Conservation (phyloP, 2,329 filamentous ascomycete species). For the Talaromyces amestolkiae region DNA sequence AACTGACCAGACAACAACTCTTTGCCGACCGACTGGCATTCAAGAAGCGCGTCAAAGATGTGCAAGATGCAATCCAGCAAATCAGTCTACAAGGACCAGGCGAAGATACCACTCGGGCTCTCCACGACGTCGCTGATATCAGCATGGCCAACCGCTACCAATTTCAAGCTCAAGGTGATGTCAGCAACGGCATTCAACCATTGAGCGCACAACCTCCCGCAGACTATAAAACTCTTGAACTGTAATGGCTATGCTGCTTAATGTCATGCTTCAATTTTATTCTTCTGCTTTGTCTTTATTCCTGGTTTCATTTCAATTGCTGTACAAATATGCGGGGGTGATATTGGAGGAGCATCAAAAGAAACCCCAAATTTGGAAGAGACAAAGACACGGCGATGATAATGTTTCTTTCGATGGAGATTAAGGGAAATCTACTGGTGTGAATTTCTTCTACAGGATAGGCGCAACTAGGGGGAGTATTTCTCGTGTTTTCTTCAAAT, state of each 20-base stretch:
- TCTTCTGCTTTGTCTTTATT: neutral
- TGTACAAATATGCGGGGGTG: slow-evolving; percentile 13
- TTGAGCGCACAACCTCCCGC: slow-evolving; percentile 40
- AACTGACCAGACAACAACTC: slow-evolving; percentile 85
- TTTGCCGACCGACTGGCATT: slow-evolving; percentile 90
- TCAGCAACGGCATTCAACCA: slow-evolving; percentile 36
- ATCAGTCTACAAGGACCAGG: slow-evolving; percentile 43
- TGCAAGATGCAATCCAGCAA: slow-evolving; percentile 66
- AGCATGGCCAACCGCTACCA: slow-evolving; percentile 41
- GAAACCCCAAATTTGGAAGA: neutral
- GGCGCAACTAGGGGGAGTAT: slow-evolving; percentile 18
- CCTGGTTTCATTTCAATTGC: neutral
- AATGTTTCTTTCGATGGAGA: slow-evolving; percentile 3
- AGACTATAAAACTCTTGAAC: slow-evolving; percentile 44
- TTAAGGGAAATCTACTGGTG: slow-evolving; percentile 1
- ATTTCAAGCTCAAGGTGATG: slow-evolving; percentile 34
- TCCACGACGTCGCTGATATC: slow-evolving; percentile 33
- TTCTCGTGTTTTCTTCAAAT: neutral
- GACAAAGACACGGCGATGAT: neutral
- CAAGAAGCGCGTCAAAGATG: slow-evolving; percentile 79
- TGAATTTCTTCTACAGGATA: slow-evolving; percentile 10
- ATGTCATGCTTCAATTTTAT: neutral
- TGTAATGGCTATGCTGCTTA: slow-evolving; percentile 29
- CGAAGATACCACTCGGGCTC: slow-evolving; percentile 40
- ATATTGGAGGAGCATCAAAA: slow-evolving; percentile 10